Base-by-base conservation (phyloP, 2,329 filamentous ascomycete species). In the Stenocarpella maydis region DNA sequence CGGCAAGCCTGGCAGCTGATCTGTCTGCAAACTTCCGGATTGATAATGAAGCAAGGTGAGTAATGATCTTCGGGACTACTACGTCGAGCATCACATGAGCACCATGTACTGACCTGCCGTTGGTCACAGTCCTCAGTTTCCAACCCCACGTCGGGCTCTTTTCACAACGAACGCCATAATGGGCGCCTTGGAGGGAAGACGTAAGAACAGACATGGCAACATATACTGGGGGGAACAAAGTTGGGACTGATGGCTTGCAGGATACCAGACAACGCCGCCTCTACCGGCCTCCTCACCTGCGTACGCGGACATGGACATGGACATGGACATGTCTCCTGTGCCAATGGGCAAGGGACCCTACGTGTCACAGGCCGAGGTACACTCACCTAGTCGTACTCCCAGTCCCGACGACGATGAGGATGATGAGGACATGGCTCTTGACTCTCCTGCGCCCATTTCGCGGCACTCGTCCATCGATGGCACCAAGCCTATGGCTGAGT, bases 1-100 rank as follows among this genome's bases (percentile, higher is more conserved):
- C 94, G 43, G 90, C 94, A 65, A 97, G 93, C 77, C 84, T 99
- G 74, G 95, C 95, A 50, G 95, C 94, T 72, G 96, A 99, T 82
- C 87, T 98, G 75, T 98, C 95, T 69, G 94, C 97, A 79, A 99
- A 98, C 84, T 97, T 98, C 79, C 92, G 95, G 78, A 92, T 98
- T 79, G 95, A 98, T 81, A 94, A 82, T 71, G 86, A 89, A 68
- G 80, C 92, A 77, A 98, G 95, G 95, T 98, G 85, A 74, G 87
- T 74, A 28, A 43, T 21, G 24, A 79, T 3, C 12, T 9, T 8
- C 19, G 7, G 43, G 34, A 9, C 43, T 26, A 28, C 15, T n/a
- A 12, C 31, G 9, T 17, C 26, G 19, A 14, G 12, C 3, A 7
- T 21, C n/a, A 63, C 14, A 24, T 2, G 12, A 34, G 43, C 26